A percentile compares a stretch with the other conserved stretches of the same genome.
Conservation (phyloP, 768 basidiomycete genomes). For the Candolleomyces efflorescens region DNA sequence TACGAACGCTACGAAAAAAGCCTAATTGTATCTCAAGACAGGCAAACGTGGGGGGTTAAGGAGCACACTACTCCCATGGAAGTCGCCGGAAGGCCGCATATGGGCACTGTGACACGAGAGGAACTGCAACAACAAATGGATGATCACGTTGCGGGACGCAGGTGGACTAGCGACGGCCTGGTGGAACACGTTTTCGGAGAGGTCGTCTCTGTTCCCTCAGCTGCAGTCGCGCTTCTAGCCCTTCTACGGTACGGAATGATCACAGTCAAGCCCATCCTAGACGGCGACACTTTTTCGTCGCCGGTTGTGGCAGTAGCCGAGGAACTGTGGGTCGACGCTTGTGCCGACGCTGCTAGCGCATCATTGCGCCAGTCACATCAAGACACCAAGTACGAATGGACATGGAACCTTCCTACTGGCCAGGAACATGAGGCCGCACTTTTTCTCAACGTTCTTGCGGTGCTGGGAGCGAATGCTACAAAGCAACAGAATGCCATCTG, state of each 20-base stretch:
- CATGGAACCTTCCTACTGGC: neutral
- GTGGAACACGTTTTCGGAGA: neutral
- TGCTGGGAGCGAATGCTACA: neutral
- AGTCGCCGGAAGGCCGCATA: neutral
- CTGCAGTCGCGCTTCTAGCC: neutral
- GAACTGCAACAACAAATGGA: neutral
- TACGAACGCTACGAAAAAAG: neutral
- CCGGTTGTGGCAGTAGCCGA: neutral
- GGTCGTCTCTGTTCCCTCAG: neutral
- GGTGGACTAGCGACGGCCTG: neutral
- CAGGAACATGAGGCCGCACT: neutral
- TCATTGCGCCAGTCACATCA: neutral
- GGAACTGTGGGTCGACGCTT: neutral
- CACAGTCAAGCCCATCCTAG: neutral
- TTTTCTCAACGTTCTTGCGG: neutral
- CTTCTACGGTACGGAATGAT: neutral
- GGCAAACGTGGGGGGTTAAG: too few species aligned
- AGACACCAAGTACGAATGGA: neutral
- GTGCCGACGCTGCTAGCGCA: neutral
- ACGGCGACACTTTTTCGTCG: neutral
- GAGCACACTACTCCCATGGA: too few species aligned
- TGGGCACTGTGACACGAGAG: neutral
- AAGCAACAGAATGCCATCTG: neutral
- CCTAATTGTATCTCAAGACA: neutral
- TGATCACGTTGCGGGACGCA: neutral